Conservation (phyloP, 352 stramenopile genomes). For the Globisporangium heterothallicum region DNA sequence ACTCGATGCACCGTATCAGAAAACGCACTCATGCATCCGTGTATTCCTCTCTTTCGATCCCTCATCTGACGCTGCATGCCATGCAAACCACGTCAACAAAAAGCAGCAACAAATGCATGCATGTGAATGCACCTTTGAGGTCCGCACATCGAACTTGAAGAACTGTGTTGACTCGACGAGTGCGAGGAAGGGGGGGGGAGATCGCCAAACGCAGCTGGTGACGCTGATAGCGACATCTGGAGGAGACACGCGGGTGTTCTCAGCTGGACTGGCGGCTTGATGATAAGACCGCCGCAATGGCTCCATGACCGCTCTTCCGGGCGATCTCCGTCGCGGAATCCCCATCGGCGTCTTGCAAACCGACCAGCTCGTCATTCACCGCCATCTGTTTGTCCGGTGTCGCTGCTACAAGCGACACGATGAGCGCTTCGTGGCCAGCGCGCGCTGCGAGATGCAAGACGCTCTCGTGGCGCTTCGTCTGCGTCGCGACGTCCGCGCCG, state of each 20-base stretch:
- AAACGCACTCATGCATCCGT: no score
- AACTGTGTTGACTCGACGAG: background rate
- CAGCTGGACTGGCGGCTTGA: background rate
- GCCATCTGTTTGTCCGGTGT: slow-evolving; percentile 13
- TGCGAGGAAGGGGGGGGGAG: background rate
- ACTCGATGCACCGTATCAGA: no score
- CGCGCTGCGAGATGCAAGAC: slow-evolving; percentile 33
- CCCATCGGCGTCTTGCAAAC: slow-evolving; percentile 7
- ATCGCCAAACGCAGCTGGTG: background rate
- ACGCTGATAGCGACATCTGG: background rate
- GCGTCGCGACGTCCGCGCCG: slow-evolving; percentile 12
- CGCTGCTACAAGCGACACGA: slow-evolving; percentile 19
- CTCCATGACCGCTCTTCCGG: background rate
- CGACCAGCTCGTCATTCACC: background rate
- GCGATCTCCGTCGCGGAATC: slow-evolving; percentile 5
- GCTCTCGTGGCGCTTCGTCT: slow-evolving; percentile 24
- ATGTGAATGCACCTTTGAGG: no score
- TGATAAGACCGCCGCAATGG: slow-evolving; percentile 2
- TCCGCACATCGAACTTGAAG: no score
- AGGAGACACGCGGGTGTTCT: background rate
- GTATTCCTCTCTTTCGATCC: no score
- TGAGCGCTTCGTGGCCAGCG: slow-evolving; percentile 19
- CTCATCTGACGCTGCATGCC: no score
- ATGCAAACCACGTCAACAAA: no score
- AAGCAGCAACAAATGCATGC: no score